Evolutionary conservation across 352 stramenopile species (phyloP).

Genomic region (Globisporangium barbulae): DNA sequence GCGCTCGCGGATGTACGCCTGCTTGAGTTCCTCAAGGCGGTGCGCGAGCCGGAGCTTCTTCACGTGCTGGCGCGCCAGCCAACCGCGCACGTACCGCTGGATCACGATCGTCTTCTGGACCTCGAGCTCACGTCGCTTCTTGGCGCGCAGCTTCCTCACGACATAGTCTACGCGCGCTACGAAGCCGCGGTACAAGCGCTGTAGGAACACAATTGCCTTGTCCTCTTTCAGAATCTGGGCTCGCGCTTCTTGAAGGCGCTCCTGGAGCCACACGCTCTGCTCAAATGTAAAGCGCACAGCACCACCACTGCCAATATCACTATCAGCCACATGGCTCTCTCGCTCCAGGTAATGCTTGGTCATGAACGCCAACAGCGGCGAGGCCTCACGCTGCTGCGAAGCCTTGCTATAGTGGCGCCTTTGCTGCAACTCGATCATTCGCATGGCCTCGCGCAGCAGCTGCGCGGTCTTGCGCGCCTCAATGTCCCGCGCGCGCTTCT

Average conservation of each 20-base stretch:
- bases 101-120: slow-evolving; percentile 28
- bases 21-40: slow-evolving; percentile 44
- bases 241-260: slow-evolving; percentile 29
- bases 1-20: slow-evolving; percentile 54
- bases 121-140: slow-evolving; percentile 32
- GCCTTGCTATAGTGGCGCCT: slow-evolving; percentile 29
- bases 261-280: slow-evolving; percentile 38
- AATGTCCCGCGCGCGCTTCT: slow-evolving; percentile 46
- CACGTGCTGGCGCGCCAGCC: slow-evolving; percentile 33
- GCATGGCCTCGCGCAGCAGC: slow-evolving; percentile 40
- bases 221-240: slow-evolving; percentile 41
- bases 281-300: slow-evolving; percentile 29
- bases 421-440: slow-evolving; percentile 44
- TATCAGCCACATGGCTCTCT: neutral
- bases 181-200: slow-evolving; percentile 56
- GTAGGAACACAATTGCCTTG: slow-evolving; percentile 38
- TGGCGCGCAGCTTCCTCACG: slow-evolving; percentile 32
- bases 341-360: slow-evolving; percentile 31
- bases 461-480: slow-evolving; percentile 34
- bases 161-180: slow-evolving; percentile 34
- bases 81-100: slow-evolving; percentile 34
- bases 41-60: slow-evolving; percentile 26
- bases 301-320: neutral
- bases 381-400: slow-evolving; percentile 24
- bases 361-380: slow-evolving; percentile 49